These are phyloP conservation scores for Yamadazyma olivae DNA, from an alignment of 805 yeast genomes.

Conservation along the genomic window DNA sequence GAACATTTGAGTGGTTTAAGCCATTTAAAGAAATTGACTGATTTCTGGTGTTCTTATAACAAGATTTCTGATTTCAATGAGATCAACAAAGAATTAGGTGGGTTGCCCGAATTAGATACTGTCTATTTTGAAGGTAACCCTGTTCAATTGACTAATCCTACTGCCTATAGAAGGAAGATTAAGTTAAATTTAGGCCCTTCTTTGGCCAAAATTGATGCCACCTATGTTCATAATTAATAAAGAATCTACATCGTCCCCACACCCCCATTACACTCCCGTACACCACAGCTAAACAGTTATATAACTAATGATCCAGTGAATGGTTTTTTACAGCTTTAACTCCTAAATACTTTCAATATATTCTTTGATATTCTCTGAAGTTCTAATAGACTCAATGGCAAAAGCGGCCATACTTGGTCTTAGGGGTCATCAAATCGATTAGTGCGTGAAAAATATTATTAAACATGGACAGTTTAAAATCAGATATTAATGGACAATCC, in stretches of 20 bases:
- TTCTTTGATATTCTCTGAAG: too few species aligned
- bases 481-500: constrained; percentile 15
- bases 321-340: too few species aligned
- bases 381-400: too few species aligned
- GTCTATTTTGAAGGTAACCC: constrained; percentile 96
- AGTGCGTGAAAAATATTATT: too few species aligned
- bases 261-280: too few species aligned
- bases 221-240: constrained; percentile 44
- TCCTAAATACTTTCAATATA: too few species aligned
- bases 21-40: constrained; percentile 73
- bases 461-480: too few species aligned
- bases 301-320: too few species aligned
- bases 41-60: constrained; percentile 90
- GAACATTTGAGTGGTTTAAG: constrained; percentile 57
- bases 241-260: too few species aligned
- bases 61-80: constrained; percentile 65
- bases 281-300: too few species aligned
- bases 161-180: constrained; percentile 82
- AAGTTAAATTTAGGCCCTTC: constrained; percentile 68
- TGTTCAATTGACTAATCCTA: constrained; percentile 65
- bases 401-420: too few species aligned
- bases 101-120: constrained; percentile 67
- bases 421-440: too few species aligned
- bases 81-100: constrained; percentile 61
- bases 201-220: constrained; percentile 86